These are phyloP conservation scores for Petunia axillaris DNA, from an alignment of 257 asterid genomes.

Conservation along the genomic window DNA sequence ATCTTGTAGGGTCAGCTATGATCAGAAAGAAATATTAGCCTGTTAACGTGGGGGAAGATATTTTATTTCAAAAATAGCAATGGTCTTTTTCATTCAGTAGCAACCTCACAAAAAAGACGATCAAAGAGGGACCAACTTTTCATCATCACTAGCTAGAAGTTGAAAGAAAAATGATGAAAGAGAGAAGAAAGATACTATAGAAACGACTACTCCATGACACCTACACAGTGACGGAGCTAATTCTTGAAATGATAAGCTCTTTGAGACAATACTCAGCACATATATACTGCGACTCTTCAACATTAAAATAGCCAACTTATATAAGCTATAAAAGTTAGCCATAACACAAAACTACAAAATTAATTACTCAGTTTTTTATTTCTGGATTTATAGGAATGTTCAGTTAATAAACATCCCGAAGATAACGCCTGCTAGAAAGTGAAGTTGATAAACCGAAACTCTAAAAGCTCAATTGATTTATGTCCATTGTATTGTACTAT, in stretches of 20 bases:
- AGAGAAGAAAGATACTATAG: neutral
- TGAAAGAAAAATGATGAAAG: too few species aligned
- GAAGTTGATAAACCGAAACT: too few species aligned
- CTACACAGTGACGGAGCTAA: neutral
- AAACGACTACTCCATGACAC: neutral
- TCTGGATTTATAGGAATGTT: too few species aligned
- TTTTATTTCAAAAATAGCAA: conserved; percentile 12
- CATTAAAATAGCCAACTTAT: neutral
- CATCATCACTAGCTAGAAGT: neutral
- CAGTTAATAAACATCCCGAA: too few species aligned
- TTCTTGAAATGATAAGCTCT: neutral
- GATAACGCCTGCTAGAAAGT: too few species aligned
- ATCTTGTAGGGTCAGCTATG: neutral
- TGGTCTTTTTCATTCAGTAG: neutral
- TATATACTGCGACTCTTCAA: neutral
- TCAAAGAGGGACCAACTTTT: neutral
- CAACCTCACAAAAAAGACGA: neutral
- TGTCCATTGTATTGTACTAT: too few species aligned
- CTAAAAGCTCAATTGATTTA: too few species aligned
- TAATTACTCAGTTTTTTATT: too few species aligned
- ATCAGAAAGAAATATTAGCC: neutral
- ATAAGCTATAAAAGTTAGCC: too few species aligned
- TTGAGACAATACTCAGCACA: too few species aligned
- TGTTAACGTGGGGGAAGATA: conserved; percentile 7
- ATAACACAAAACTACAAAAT: too few species aligned